Base-by-base conservation (phyloP, 1,284 basidiomycete genomes). In the Boletus albobrunnescens region DNA sequence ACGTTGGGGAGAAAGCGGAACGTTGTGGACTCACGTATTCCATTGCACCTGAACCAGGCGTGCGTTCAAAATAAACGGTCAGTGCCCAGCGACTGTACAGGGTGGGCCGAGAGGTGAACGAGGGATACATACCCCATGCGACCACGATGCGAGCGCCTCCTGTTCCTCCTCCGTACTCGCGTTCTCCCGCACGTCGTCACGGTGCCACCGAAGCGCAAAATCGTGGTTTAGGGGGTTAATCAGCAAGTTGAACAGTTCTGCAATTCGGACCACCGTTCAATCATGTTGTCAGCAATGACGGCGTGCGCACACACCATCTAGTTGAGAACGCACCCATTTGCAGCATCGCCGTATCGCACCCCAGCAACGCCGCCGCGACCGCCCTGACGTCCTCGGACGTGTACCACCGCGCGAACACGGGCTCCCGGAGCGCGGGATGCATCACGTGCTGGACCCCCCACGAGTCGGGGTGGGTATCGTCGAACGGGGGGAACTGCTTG, bases 401-500 rank as follows among this genome's bases (percentile, higher is more conserved):
- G 57, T 90, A 90, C 82, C 84, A 89, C 49, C 69, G 65, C 19
- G 75, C 75, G 49, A 89, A 89, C 3, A 63, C 71, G 0, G 74
- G 70, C 57, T 87, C 79, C 0, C 66, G 69, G 1, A 90, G 72
- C 33, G 76, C 81, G 1, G 84, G 87, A 57, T 90, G 85, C 87
- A 90, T 88, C 38, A 87, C 63, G 58, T 89, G 85, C 57, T 89
- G 87, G 8, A 88, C 81, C 2, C 87, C 87, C 87, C 89, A 91
- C 4, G 80, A 80, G 63, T 91, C 87, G 1, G 76, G 74, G 41
- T 76, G 67, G 28, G 73, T 72, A 26, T 76, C 36, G 32, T 55
- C 54, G 59, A 76, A 91, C 0, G 89, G 89, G 1, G 90, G 89
- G 56, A 91, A 92, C 60, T 89, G 87, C 52, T 84, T 84, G 12